Evolutionary conservation across 1,139 yeast species (phyloP).

Genomic region (Trichomonascaceae sp.): DNA sequence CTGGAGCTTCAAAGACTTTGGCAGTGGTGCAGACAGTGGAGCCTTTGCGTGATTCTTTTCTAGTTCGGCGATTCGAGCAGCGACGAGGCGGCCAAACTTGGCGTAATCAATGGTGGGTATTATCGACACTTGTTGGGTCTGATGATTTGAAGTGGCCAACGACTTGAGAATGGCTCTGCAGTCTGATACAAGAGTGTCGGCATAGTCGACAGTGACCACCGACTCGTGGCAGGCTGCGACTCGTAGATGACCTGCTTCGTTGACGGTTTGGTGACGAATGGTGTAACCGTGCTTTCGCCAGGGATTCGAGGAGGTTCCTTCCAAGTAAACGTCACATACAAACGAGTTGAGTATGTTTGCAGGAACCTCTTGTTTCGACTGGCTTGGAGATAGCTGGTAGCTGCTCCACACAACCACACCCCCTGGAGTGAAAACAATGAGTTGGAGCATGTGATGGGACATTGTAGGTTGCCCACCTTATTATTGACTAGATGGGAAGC

Average conservation of each 20-base stretch:
- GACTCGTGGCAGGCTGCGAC: constrained; percentile 26
- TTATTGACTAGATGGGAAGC: no score
- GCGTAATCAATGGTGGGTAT: constrained; percentile 13
- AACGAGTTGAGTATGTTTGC: constrained; percentile 35
- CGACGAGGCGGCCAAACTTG: constrained; percentile 23
- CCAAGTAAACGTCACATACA: constrained; percentile 37
- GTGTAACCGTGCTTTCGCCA: constrained; percentile 22
- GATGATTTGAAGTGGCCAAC: constrained; percentile 8
- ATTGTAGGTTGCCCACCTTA: no score
- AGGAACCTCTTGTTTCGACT: constrained; percentile 33
- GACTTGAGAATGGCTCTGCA: constrained; percentile 24
- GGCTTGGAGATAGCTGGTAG: no score
- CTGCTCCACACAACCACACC: constrained; percentile 48
- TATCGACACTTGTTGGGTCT: not conserved
- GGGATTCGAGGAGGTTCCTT: constrained; percentile 8
- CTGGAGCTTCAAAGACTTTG: no score
- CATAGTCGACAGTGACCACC: constrained; percentile 23
- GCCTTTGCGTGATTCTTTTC: no score
- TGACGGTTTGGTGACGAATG: constrained; percentile 25
- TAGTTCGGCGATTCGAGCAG: constrained; percentile 16
- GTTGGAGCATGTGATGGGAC: no score
- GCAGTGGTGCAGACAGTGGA: no score
- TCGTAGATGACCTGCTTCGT: constrained; percentile 22
- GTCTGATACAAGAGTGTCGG: constrained; percentile 25
- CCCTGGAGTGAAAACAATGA: constrained; percentile 40